Conservation (phyloP, 768 basidiomycete species). For the Pleurotus sapidus region DNA sequence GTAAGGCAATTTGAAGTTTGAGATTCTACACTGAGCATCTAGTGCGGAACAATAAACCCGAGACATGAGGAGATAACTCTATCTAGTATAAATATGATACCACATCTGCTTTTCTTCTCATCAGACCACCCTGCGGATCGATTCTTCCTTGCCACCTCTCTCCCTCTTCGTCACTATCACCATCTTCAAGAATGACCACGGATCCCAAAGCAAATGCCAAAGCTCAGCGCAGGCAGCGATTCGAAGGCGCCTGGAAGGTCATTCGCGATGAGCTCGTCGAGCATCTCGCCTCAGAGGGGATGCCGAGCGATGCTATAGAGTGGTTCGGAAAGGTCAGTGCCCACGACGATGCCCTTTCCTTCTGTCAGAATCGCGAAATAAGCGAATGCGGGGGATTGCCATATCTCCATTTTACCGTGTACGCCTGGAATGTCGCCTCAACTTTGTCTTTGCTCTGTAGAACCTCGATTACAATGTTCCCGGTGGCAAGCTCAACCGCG, state of each 20-base stretch:
- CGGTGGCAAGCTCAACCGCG: constrained; percentile 93
- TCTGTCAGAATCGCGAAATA: too few relatives aligned
- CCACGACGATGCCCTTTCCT: neutral
- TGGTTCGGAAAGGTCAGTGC: constrained; percentile 79
- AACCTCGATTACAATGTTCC: constrained; percentile 94
- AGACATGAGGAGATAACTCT: constrained; percentile 4
- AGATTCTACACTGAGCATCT: too few relatives aligned
- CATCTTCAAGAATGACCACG: neutral
- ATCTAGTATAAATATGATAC: constrained; percentile 5
- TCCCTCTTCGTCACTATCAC: neutral
- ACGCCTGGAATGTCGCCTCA: too few relatives aligned
- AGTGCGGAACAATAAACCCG: constrained; percentile 4
- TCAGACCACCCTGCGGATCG: neutral
- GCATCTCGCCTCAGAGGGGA: constrained; percentile 62
- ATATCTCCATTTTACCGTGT: too few relatives aligned
- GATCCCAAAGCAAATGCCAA: constrained; percentile 22
- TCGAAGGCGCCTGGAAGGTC: constrained; percentile 67
- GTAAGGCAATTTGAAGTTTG: too few relatives aligned
- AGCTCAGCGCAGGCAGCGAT: constrained; percentile 53
- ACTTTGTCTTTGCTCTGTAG: constrained; percentile 30
- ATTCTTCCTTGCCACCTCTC: neutral
- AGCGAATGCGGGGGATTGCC: too few relatives aligned
- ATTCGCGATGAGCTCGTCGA: constrained; percentile 78
- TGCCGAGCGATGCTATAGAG: constrained; percentile 80
- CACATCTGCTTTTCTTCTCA: neutral